These are phyloP conservation scores for Wallacemonas sp. DNA, from an alignment of 208 protist genomes.

Conservation along the genomic window DNA sequence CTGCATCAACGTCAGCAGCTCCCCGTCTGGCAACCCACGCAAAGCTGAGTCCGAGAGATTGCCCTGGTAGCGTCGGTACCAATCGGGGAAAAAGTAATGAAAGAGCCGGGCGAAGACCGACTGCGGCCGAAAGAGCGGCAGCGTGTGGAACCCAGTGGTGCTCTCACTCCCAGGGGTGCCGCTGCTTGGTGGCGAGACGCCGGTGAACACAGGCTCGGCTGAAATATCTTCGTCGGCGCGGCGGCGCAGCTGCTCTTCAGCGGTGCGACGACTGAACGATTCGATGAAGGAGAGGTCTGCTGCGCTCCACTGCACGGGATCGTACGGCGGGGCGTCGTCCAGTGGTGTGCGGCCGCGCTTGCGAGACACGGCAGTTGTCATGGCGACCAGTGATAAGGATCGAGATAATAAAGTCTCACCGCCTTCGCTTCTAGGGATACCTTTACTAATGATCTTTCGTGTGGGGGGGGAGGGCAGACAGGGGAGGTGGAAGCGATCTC, in stretches of 20 bases:
- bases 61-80: slow-evolving; percentile 33
- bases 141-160: slow-evolving; percentile 24
- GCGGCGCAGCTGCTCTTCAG: neutral
- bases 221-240: neutral
- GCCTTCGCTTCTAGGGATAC: too few species aligned
- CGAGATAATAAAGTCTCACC: neutral
- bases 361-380: neutral
- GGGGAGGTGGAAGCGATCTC: too few species aligned
- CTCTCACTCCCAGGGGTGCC: neutral
- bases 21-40: slow-evolving; percentile 27
- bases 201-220: too few species aligned
- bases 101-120: slow-evolving; percentile 16
- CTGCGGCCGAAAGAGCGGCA: slow-evolving; percentile 13
- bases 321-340: slow-evolving; percentile 61
- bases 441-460: too few species aligned
- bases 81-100: slow-evolving; percentile 26
- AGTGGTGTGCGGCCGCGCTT: slow-evolving; percentile 33
- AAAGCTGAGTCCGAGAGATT: slow-evolving; percentile 20
- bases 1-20: slow-evolving; percentile 73
- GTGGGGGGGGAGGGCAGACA: too few species aligned
- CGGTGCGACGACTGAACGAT: neutral
- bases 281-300: slow-evolving; percentile 66
- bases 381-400: neutral
- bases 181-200: too few species aligned
- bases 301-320: slow-evolving; percentile 53